Evolutionary conservation across 495 filamentous ascomycete species (phyloP).

Genomic region (Neurospora sp.): DNA sequence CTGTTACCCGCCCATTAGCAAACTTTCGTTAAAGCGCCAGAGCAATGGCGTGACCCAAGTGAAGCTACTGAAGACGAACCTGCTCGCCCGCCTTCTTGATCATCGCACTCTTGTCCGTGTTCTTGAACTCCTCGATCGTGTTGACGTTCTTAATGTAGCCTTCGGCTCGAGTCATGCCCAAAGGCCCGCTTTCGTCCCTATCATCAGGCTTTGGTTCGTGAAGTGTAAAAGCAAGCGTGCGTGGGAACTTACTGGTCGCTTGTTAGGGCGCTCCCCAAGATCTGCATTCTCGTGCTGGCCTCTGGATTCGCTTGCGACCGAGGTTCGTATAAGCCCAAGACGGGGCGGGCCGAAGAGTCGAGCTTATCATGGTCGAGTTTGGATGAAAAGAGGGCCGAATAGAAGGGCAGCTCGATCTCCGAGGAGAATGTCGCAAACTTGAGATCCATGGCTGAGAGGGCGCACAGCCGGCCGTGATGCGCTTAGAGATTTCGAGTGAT

Average conservation of each 20-base stretch:
- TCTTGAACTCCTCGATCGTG: slow-evolving; percentile 86
- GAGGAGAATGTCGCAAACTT: slow-evolving; percentile 79
- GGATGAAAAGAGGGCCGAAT: slow-evolving; percentile 71
- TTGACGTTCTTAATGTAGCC: slow-evolving; percentile 94
- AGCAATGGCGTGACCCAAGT: not conserved
- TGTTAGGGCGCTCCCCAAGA: slow-evolving; percentile 75
- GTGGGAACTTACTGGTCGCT: slow-evolving; percentile 58
- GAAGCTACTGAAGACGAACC: slow-evolving; percentile 36
- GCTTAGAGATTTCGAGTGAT: not conserved
- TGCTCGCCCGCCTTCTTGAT: slow-evolving; percentile 64
- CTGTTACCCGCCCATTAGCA: slow-evolving; percentile 31
- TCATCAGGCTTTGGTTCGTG: slow-evolving; percentile 4
- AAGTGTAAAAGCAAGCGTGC: not conserved
- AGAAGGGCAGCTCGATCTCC: slow-evolving; percentile 92
- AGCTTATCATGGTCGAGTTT: slow-evolving; percentile 97
- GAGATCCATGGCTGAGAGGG: slow-evolving; percentile 20
- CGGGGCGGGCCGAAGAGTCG: slow-evolving; percentile 75
- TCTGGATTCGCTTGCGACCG: slow-evolving; percentile 56
- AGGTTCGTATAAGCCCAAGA: slow-evolving; percentile 86
- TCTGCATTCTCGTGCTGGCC: slow-evolving; percentile 72
- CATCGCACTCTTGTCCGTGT: slow-evolving; percentile 58
- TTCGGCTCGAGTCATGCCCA: slow-evolving; percentile 69
- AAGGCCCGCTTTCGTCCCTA: slow-evolving; percentile 48
- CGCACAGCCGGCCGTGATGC: not conserved
- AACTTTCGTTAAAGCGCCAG: slow-evolving; percentile 1